Percentiles rank a stretch among this genome's conserved stretches.
phyloP scores from a whole-genome alignment of 1,284 basidiomycete genomes.

The Malassezia vespertilionis region DNA sequence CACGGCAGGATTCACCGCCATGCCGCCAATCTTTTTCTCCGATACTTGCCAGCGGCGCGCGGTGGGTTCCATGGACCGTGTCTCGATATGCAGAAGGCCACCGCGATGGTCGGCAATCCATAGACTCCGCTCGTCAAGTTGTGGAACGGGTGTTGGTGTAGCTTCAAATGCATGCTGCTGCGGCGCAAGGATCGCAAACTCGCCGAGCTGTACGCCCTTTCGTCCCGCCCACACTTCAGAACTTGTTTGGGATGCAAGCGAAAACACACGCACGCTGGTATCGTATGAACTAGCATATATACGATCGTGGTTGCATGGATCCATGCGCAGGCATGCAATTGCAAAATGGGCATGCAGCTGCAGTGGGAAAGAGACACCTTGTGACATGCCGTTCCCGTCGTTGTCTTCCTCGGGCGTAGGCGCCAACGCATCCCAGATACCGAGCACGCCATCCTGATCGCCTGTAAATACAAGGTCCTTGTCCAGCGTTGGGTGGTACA shows the following conservation, averaged over 20 bases:
- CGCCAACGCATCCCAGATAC: conserved; percentile 37
- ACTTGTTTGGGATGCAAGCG: conserved; percentile 21
- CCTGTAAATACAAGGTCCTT: conserved; percentile 41
- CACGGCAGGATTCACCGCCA: conserved; percentile 30
- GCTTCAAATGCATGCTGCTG: conserved; percentile 24
- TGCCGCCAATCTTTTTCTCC: conserved; percentile 44
- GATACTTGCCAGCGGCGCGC: conserved; percentile 39
- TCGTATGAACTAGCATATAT: conserved; percentile 39
- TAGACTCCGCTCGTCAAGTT: conserved; percentile 30
- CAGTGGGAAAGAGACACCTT: conserved; percentile 29
- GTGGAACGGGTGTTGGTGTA: conserved; percentile 22
- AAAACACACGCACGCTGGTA: conserved; percentile 32
- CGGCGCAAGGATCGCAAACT: conserved; percentile 41
- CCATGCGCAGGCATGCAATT: conserved; percentile 39
- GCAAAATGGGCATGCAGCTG: conserved; percentile 35
- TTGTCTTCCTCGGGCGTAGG: conserved; percentile 20
- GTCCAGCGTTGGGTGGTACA: conserved; percentile 32
- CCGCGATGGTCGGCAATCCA: conserved; percentile 46
- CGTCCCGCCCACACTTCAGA: conserved; percentile 30
- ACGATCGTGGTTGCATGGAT: conserved; percentile 26
- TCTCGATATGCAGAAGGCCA: conserved; percentile 36
- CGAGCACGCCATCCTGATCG: conserved; percentile 39
- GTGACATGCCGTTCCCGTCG: conserved; percentile 14
- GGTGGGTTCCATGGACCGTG: conserved; percentile 20
- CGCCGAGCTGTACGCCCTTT: conserved; percentile 31